A percentile compares a stretch with the other conserved stretches of the same genome.
Evolutionary conservation across 2,329 filamentous ascomycete genomes (phyloP).

Genomic region (Phialophora tarda): DNA sequence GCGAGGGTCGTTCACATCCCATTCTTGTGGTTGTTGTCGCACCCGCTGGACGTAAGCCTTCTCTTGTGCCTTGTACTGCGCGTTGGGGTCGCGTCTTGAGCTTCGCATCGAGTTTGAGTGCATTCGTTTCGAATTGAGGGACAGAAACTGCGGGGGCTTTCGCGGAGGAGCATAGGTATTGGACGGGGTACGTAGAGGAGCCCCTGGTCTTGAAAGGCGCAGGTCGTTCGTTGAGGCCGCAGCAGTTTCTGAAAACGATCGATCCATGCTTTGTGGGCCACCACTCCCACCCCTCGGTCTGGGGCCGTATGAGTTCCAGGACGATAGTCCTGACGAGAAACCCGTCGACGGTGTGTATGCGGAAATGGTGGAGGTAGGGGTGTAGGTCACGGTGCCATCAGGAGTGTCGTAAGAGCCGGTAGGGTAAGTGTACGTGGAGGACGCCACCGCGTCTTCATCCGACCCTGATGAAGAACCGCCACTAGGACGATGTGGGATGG

Average conservation of each 20-base stretch:
- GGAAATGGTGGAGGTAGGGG: constrained; percentile 42
- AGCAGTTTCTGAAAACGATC: constrained; percentile 32
- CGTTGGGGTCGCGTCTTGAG: constrained; percentile 68
- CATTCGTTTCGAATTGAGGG: constrained; percentile 55
- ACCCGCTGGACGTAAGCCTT: constrained; percentile 93
- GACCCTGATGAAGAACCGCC: constrained; percentile 48
- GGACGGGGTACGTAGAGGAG: constrained; percentile 74
- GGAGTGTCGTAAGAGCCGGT: constrained; percentile 43
- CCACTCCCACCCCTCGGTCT: constrained; percentile 53
- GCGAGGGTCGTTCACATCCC: constrained; percentile 70
- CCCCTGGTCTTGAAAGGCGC: constrained; percentile 69
- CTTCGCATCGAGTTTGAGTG: constrained; percentile 63
- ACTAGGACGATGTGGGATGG: constrained; percentile 48
- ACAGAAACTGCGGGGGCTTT: constrained; percentile 59
- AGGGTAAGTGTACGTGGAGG: constrained; percentile 45
- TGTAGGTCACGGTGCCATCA: constrained; percentile 43
- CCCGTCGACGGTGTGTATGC: constrained; percentile 41
- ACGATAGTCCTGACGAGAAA: constrained; percentile 42
- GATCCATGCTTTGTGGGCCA: constrained; percentile 47
- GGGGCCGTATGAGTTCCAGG: constrained; percentile 48
- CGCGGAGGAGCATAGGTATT: constrained; percentile 74
- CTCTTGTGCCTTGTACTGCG: constrained; percentile 82
- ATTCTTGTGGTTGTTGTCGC: constrained; percentile 78
- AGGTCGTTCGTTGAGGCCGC: constrained; percentile 40
- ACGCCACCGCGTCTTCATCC: constrained; percentile 48